Evolutionary conservation across 805 yeast genomes (phyloP).

Genomic region (Cyberlindnera maritima): DNA sequence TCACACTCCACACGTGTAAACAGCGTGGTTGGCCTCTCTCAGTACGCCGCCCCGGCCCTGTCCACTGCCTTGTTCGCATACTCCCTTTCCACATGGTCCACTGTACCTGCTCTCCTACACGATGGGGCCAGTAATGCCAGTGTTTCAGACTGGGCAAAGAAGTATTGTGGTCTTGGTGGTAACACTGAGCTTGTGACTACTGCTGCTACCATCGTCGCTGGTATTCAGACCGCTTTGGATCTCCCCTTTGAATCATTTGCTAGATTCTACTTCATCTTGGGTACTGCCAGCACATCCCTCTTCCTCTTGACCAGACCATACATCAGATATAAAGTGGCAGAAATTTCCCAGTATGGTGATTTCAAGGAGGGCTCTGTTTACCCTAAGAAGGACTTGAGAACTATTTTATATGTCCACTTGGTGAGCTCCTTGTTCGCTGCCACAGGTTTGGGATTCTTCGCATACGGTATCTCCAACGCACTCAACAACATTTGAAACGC

Average conservation of each 20-base stretch:
- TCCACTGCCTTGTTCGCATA: conserved; percentile 15
- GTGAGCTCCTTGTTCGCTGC: conserved; percentile 16
- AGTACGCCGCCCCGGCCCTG: conserved; percentile 20
- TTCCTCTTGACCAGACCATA: conserved; percentile 18
- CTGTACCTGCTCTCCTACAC: conserved; percentile 17
- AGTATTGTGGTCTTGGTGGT: conserved; percentile 9
- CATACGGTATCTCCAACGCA: conserved; percentile 18
- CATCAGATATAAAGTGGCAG: conserved; percentile 14
- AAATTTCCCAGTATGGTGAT: conserved; percentile 7
- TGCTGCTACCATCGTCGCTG: conserved; percentile 16
- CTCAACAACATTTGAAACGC: background rate
- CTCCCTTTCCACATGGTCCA: conserved; percentile 17
- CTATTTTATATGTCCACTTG: conserved; percentile 14
- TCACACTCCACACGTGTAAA: background rate
- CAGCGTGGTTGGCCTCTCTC: conserved; percentile 16
- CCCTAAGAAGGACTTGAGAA: conserved; percentile 17
- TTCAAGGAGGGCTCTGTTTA: conserved; percentile 4
- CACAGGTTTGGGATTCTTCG: conserved; percentile 15
- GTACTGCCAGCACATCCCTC: conserved; percentile 13
- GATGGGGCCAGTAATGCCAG: conserved; percentile 14
- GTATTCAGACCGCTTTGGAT: conserved; percentile 13
- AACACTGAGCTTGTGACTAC: conserved; percentile 10
- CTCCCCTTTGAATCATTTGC: conserved; percentile 17
- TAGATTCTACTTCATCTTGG: conserved; percentile 20
- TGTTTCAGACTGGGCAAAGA: conserved; percentile 17